Base-by-base conservation (phyloP, 257 asterid genomes). In the Echites panduratus region DNA sequence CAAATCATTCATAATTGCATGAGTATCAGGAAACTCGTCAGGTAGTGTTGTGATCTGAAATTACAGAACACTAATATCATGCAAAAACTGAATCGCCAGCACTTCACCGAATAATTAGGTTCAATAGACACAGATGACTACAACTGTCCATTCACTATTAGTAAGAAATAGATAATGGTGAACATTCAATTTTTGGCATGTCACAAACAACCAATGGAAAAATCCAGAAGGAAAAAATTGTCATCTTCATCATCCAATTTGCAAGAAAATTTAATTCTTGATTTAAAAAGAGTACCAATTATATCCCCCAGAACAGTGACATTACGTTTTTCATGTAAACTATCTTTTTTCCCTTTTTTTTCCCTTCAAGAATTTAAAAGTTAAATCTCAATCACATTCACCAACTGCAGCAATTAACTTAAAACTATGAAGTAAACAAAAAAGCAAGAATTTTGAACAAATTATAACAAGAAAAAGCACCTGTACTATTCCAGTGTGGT, bases 401-500 rank as follows among this genome's bases (percentile, higher is more conserved):
- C 44, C 14, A 68, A 52, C 16, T 1, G 61, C 52, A 77, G 20
- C 40, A 58, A 48, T 58, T 11, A 56, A 47, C 68, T 67, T 52
- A 70, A 12, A 56, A 43, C 6, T 50, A n/a, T 8, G 12, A 14
- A 20, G 12, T 49, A 41, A 70, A 41, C 17, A 40, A 56, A 22
- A 19, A 50, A 2, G 19, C 16, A 32, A 43, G 8, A 54, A 19
- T 22, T 44, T 52, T 7, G 6, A 48, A 19, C 58, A 26, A 56
- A 4, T 2, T 57, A 27, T 65, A 38, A 9, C 12, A 52, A 38
- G 22, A 24, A 50, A 17, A 57, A 19, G 19, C 65, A 94, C 99
- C 99, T 95, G 99, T 64, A 92, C 89, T 62, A 85, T 84, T 73
- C 98, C 98, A 52, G 98, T 85, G 70, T 92, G 93, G 79, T 95